Conservation (phyloP, 1,284 basidiomycete species). For the Irpex sp. region DNA sequence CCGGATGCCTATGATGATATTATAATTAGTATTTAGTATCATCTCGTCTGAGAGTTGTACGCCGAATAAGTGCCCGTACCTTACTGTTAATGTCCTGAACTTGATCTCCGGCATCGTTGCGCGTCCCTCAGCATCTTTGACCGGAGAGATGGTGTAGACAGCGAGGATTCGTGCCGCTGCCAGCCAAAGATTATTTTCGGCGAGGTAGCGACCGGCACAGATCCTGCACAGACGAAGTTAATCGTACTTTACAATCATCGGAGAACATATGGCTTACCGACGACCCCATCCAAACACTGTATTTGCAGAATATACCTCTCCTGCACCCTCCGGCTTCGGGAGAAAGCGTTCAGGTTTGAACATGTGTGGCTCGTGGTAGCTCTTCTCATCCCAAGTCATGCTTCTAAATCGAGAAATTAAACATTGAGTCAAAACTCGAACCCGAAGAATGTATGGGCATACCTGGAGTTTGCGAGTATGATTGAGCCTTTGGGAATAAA, state of each 20-base stretch:
- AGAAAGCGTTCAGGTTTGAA: slow-evolving; percentile 18
- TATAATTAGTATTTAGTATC: neutral
- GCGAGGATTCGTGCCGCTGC: slow-evolving; percentile 2
- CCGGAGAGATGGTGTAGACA: neutral
- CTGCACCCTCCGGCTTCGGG: neutral
- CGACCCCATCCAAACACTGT: slow-evolving; percentile 12
- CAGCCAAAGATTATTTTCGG: neutral
- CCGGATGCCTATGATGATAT: slow-evolving; percentile 5
- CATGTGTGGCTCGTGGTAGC: slow-evolving; percentile 15
- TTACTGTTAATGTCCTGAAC: neutral
- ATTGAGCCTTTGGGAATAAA: slow-evolving; percentile 9
- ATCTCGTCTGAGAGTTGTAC: neutral
- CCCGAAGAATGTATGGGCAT: neutral
- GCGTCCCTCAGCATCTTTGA: neutral
- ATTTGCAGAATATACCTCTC: neutral
- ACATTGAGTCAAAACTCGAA: neutral
- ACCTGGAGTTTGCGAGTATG: slow-evolving; percentile 8
- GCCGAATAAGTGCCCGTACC: neutral
- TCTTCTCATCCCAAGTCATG: slow-evolving; percentile 10
- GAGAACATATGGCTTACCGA: neutral
- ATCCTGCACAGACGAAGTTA: neutral
- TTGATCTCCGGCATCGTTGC: neutral
- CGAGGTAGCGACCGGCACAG: slow-evolving; percentile 5
- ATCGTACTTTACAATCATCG: neutral
- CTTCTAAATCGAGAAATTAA: slow-evolving; percentile 8